A percentile compares a stretch with the other conserved stretches of the same genome.
These are phyloP conservation scores for Pezicula rhizophila DNA, from an alignment of 2,329 filamentous ascomycete species.

Conservation along the genomic window DNA sequence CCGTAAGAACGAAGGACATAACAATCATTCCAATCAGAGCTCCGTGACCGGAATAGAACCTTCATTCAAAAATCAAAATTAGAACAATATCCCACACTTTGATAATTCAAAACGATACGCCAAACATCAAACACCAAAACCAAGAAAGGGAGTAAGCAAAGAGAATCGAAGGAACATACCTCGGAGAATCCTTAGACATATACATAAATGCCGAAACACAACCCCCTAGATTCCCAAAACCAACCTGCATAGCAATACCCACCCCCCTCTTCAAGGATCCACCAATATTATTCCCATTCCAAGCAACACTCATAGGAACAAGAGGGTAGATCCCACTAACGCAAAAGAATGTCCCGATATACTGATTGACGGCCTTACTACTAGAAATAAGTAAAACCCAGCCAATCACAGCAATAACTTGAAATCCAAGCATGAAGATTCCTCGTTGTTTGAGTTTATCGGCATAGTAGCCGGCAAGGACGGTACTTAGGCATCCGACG, in stretches of 20 bases:
- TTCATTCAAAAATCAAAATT: background rate
- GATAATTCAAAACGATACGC: background rate
- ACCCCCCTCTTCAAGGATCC: constrained; percentile 50
- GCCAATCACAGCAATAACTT: constrained; percentile 32
- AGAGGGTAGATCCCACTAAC: constrained; percentile 37
- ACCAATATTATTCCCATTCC: constrained; percentile 50
- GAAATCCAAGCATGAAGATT: constrained; percentile 48
- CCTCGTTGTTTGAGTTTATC: constrained; percentile 41
- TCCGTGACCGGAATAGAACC: constrained; percentile 12
- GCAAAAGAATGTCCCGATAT: constrained; percentile 37
- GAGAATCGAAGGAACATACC: background rate
- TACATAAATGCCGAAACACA: constrained; percentile 13
- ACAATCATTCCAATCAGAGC: constrained; percentile 26
- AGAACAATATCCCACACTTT: background rate
- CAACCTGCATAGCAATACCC: constrained; percentile 60
- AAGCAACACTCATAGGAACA: constrained; percentile 40
- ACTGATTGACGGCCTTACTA: constrained; percentile 14
- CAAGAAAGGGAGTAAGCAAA: no score
- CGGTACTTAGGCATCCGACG: constrained; percentile 55
- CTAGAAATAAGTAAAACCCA: constrained; percentile 11
- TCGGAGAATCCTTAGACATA: constrained; percentile 1
- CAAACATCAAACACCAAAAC: no score
- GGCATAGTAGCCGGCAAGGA: constrained; percentile 47
- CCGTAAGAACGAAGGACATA: constrained; percentile 29
- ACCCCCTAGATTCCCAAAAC: constrained; percentile 12